These are phyloP conservation scores for Perilla frutescens DNA, from an alignment of 257 asterid genomes.

Conservation along the genomic window DNA sequence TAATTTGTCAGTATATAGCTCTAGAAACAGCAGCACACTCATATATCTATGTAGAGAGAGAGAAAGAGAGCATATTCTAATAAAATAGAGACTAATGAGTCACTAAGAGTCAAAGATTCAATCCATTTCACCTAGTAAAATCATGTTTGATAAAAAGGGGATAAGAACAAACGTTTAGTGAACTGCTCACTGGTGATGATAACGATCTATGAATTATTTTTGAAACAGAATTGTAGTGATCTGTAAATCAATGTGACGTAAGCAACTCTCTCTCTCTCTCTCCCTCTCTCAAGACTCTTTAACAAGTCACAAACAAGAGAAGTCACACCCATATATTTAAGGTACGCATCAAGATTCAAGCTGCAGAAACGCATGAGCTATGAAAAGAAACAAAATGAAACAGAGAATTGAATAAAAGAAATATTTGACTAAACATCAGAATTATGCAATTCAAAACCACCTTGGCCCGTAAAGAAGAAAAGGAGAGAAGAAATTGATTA, in stretches of 20 bases:
- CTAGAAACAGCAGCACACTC: background rate
- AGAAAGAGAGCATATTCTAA: slow-evolving; percentile 3
- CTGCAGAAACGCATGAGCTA: slow-evolving; percentile 21
- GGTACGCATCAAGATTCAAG: background rate
- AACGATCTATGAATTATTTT: slow-evolving; percentile 6
- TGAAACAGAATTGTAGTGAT: slow-evolving; percentile 15
- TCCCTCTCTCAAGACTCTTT: background rate
- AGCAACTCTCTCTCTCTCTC: slow-evolving; percentile 2
- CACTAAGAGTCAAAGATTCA: slow-evolving; percentile 2
- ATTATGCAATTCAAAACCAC: slow-evolving; percentile 26
- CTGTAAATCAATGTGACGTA: background rate
- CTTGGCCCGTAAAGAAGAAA: slow-evolving; percentile 6
- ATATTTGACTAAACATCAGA: slow-evolving; percentile 21
- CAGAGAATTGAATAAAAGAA: background rate
- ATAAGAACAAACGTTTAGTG: background rate
- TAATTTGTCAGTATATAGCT: slow-evolving; percentile 8
- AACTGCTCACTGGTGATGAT: background rate
- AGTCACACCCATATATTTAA: background rate
- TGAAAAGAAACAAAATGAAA: slow-evolving; percentile 20
- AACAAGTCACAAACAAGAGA: background rate
- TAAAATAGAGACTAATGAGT: background rate
- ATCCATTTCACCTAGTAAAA: background rate
- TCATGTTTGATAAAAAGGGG: slow-evolving; percentile 1
- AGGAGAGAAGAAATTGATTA: background rate
- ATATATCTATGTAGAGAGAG: slow-evolving; percentile 3